Percentiles rank a stretch among this genome's conserved stretches.
phyloP scores from a whole-genome alignment of 768 basidiomycete species.

The Russula emetica region DNA sequence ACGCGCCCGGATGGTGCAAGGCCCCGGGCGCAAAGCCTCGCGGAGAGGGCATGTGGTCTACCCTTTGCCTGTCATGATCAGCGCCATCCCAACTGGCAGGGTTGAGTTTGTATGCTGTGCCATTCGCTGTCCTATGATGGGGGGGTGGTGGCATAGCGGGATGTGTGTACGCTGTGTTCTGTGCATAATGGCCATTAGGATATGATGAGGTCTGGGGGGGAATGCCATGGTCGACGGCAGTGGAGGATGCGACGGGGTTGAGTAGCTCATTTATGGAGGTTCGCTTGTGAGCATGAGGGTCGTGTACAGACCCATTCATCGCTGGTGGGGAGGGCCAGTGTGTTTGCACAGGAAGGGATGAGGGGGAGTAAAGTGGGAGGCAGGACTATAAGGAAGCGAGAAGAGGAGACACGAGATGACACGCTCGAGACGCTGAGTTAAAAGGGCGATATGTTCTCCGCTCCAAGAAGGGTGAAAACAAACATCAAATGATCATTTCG shows the following conservation, averaged over 20 bases:
- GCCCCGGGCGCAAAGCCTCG: slow-evolving; percentile 18
- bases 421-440: slow-evolving; percentile 17
- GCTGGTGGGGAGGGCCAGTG: slow-evolving; percentile 6
- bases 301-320: slow-evolving; percentile 43
- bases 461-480: background rate
- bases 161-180: slow-evolving; percentile 26
- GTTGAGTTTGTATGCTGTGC: slow-evolving; percentile 48
- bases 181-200: slow-evolving; percentile 18
- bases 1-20: slow-evolving; percentile 27
- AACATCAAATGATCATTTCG: background rate
- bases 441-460: slow-evolving; percentile 10
- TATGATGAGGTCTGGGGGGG: slow-evolving; percentile 26
- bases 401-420: no score
- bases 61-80: slow-evolving; percentile 35
- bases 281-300: slow-evolving; percentile 41
- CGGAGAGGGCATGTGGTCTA: slow-evolving; percentile 18
- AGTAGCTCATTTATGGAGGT: slow-evolving; percentile 50
- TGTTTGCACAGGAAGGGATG: background rate
- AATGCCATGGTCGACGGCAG: slow-evolving; percentile 31
- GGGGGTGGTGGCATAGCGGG: slow-evolving; percentile 23
- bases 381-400: background rate
- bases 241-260: slow-evolving; percentile 43
- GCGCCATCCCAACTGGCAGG: slow-evolving; percentile 56
- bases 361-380: background rate
- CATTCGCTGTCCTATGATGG: slow-evolving; percentile 15